These are phyloP conservation scores for Rubroboletus satanas DNA, from an alignment of 768 basidiomycete genomes.

Conservation along the genomic window DNA sequence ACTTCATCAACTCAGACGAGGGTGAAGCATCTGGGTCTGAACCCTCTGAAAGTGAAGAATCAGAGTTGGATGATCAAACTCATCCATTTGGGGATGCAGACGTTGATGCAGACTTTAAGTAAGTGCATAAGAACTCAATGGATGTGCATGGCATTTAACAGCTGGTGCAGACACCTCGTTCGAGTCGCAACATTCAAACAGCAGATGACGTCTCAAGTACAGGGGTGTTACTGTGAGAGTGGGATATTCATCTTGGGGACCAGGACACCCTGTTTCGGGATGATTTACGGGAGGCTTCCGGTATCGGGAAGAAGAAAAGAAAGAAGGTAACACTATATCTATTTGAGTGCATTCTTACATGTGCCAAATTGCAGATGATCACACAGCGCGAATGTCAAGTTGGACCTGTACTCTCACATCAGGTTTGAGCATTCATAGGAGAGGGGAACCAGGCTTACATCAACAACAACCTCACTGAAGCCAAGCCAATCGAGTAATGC, in stretches of 20 bases:
- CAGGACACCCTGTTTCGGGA: slow-evolving; percentile 66
- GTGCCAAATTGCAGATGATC: not conserved
- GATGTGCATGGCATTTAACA: not conserved
- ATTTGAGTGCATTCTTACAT: not conserved
- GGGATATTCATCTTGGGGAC: slow-evolving; percentile 38
- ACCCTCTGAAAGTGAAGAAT: not conserved
- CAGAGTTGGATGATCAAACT: not conserved
- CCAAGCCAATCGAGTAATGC: slow-evolving; percentile 77
- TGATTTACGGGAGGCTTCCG: slow-evolving; percentile 61
- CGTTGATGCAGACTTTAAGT: slow-evolving; percentile 24
- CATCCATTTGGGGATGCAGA: slow-evolving; percentile 12
- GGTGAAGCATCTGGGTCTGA: not conserved
- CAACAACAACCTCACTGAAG: slow-evolving; percentile 57
- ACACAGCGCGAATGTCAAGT: slow-evolving; percentile 1
- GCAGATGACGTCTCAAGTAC: slow-evolving; percentile 25
- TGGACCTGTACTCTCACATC: slow-evolving; percentile 4
- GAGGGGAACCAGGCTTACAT: slow-evolving; percentile 89
- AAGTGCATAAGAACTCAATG: not conserved
- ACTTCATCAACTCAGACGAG: slow-evolving; percentile 1
- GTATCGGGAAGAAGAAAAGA: slow-evolving; percentile 51
- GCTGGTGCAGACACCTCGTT: slow-evolving; percentile 54
- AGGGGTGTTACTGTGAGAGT: slow-evolving; percentile 25
- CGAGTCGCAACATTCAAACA: slow-evolving; percentile 58
- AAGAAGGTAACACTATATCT: slow-evolving; percentile 38
- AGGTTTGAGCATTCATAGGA: slow-evolving; percentile 44